These are phyloP conservation scores for Fraxinus ornus DNA, from an alignment of 305 asterid genomes.

Conservation along the genomic window DNA sequence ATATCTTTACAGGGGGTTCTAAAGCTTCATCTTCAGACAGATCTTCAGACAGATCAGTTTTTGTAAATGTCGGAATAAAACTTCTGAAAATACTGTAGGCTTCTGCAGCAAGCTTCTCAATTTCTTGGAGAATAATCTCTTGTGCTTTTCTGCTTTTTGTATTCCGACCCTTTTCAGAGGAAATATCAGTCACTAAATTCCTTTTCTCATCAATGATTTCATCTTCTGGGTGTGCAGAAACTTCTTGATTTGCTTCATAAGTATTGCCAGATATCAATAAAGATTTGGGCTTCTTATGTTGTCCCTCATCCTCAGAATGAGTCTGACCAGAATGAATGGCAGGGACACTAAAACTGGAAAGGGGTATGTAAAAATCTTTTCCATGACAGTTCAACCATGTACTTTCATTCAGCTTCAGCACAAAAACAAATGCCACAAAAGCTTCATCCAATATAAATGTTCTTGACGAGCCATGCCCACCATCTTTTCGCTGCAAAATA, in stretches of 20 bases:
- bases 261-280: slow-evolving; percentile 24
- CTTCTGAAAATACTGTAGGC: slow-evolving; percentile 85
- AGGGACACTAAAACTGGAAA: slow-evolving; percentile 34
- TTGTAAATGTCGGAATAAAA: slow-evolving; percentile 49
- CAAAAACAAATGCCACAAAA: slow-evolving; percentile 65
- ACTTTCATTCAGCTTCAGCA: slow-evolving; percentile 64
- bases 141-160: slow-evolving; percentile 63
- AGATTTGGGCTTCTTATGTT: slow-evolving; percentile 27
- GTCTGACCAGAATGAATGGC: slow-evolving; percentile 25
- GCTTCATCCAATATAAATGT: slow-evolving; percentile 63
- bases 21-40: slow-evolving; percentile 18
- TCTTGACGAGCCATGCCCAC: slow-evolving; percentile 55
- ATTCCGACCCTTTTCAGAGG: slow-evolving; percentile 56
- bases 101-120: slow-evolving; percentile 97
- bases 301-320: slow-evolving; percentile 30
- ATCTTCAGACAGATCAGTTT: slow-evolving; percentile 39
- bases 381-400: slow-evolving; percentile 79
- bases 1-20: slow-evolving; percentile 42
- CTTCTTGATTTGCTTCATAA: slow-evolving; percentile 41
- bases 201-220: slow-evolving; percentile 74
- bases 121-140: slow-evolving; percentile 88
- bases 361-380: slow-evolving; percentile 70
- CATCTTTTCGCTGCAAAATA: slow-evolving; percentile 56
- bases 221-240: slow-evolving; percentile 43
- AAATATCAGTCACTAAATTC: slow-evolving; percentile 62